Evolutionary conservation across 352 stramenopile genomes (phyloP).

Genomic region (Pythium biforme): DNA sequence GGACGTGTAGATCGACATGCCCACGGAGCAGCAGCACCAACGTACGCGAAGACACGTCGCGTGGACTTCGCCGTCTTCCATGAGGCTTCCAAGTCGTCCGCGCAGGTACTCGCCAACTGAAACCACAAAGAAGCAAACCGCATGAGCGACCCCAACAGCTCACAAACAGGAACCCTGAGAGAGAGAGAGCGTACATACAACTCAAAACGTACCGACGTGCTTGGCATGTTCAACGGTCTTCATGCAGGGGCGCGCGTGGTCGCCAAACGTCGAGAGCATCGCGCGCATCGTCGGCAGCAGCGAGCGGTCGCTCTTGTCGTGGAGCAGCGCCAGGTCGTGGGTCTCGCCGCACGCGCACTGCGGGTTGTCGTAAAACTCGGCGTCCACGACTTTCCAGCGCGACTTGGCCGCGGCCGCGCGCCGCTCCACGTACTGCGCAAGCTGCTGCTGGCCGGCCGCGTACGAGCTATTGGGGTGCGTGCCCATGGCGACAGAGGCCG

Average conservation of each 20-base stretch:
- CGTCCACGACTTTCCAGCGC: constrained; percentile 70
- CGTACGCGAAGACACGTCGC: constrained; percentile 49
- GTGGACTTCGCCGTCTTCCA: constrained; percentile 42
- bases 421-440: constrained; percentile 46
- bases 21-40: not conserved
- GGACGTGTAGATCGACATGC: not conserved
- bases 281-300: constrained; percentile 60
- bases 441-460: constrained; percentile 37
- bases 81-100: constrained; percentile 35
- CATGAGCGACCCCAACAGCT: not conserved
- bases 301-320: constrained; percentile 41
- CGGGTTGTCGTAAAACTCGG: constrained; percentile 63
- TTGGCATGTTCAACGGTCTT: constrained; percentile 61
- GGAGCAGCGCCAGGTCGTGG: constrained; percentile 31
- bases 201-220: constrained; percentile 42
- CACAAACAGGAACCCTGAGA: too few relatives aligned
- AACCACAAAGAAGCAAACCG: not conserved
- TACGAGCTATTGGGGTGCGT: constrained; percentile 66
- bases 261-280: constrained; percentile 87
- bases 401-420: constrained; percentile 30
- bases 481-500: not conserved
- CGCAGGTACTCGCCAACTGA: constrained; percentile 60
- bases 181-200: too few relatives aligned
- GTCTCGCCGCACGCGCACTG: constrained; percentile 55
- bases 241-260: constrained; percentile 54